Conservation (phyloP, 2,329 filamentous ascomycete genomes). For the Nothophoma quercina region DNA sequence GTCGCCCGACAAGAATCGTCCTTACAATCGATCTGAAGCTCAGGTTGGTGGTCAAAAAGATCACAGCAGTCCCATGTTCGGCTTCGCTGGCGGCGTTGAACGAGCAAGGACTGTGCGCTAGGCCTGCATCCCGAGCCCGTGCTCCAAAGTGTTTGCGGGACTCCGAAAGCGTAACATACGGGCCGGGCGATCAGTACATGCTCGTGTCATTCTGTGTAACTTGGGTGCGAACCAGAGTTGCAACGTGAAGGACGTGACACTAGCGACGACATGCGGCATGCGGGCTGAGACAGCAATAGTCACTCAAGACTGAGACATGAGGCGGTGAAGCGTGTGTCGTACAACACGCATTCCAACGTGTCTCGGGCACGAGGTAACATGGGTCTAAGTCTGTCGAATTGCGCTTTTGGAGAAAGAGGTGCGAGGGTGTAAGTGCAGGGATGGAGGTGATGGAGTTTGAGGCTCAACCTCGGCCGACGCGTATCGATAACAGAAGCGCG, state of each 20-base stretch:
- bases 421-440: neutral
- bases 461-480: slow-evolving; percentile 9
- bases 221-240: slow-evolving; percentile 8
- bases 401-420: neutral
- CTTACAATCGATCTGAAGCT: no score
- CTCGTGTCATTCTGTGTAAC: slow-evolving; percentile 4
- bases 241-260: slow-evolving; percentile 12
- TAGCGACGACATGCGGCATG: slow-evolving; percentile 1
- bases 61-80: no score
- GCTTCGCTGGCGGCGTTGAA: no score
- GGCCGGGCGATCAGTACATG: slow-evolving; percentile 1
- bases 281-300: slow-evolving; percentile 16
- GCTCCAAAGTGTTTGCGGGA: neutral
- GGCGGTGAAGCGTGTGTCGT: slow-evolving; percentile 4
- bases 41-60: no score
- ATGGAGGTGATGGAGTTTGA: slow-evolving; percentile 1
- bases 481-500: slow-evolving; percentile 15
- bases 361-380: slow-evolving; percentile 3
- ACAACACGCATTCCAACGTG: slow-evolving; percentile 11
- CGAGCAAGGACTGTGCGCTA: neutral
- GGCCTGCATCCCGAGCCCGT: neutral
- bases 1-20: no score
- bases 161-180: slow-evolving; percentile 2
- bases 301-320: neutral
- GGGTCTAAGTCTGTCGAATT: neutral